Base-by-base conservation (phyloP, 192 early-diverging fungal genomes). In the Linnemannia schmuckeri region DNA sequence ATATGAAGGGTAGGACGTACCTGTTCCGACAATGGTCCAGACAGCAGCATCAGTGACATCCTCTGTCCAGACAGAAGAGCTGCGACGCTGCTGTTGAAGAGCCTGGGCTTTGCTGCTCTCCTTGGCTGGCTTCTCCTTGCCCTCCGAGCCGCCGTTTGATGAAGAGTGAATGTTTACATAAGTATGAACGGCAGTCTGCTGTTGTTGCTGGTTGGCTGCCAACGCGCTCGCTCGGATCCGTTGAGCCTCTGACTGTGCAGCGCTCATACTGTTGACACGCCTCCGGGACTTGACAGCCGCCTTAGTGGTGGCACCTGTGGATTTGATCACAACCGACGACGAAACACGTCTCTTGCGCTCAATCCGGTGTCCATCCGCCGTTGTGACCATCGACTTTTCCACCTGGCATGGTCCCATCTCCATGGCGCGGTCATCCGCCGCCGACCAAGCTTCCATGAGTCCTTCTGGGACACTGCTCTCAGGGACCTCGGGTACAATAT, bases 1-100 rank as follows among this genome's bases (percentile, higher is more conserved):
- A 87, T 80, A 77, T 87, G 89, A 72, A 85, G 82, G n/a, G 90
- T 79, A 66, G 72, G 55, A 30, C 89, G 70, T 80, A 93, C 91
- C 95, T 0, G 96, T 96, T 42, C 97, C 96, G 12, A 98, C 96
- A 84, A 98, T 94, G 10, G 97, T 98, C 97, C 97, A 98, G 24
- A 98, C 95, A 3, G 96, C 96, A 27, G 91, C 91, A 90, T 98
- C 97, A n/a, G 93, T 94, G 6, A 97, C 95, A 88, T 96, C 95
- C 74, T 97, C 96, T 30, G 91, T 90, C 94, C 94, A 94, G 63
- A 93, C 88, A 15, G 94, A 83, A 37, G 85, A 76, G 35, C 57
- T 75, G 18, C 81, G 77, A 27, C 82, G 76, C 66, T 81, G 85
- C 77, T 88, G 72, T 57, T 82, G 85, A 18, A 70, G 71, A 5